A percentile compares a stretch with the other conserved stretches of the same genome.
Conservation (phyloP, 495 filamentous ascomycete species). For the Neurospora discreta region DNA sequence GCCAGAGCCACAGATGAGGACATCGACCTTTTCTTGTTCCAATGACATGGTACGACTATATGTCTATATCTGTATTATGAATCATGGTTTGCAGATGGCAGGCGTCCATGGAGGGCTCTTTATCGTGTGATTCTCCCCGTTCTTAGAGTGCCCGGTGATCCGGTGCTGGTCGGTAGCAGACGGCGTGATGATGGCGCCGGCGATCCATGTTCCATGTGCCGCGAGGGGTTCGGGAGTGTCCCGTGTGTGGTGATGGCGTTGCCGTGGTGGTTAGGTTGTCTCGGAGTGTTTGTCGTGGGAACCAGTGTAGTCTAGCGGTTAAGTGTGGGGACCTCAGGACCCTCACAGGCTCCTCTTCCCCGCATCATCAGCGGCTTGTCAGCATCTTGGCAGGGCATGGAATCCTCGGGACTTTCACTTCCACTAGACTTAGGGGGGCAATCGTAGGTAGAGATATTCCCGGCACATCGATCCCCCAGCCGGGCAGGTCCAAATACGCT, state of each 20-base stretch:
- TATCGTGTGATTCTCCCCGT: not conserved
- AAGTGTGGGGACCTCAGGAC: not conserved
- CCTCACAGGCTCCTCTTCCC: conserved; percentile 1
- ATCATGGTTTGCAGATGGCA: not conserved
- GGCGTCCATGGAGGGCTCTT: not conserved
- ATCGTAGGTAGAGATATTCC: too few relatives aligned
- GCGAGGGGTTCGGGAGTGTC: not conserved
- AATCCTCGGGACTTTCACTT: not conserved
- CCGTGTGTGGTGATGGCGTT: not conserved
- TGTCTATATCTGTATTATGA: not conserved
- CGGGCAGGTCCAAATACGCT: too few relatives aligned
- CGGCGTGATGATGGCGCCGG: not conserved
- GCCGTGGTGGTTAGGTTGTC: not conserved
- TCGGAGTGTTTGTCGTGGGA: not conserved
- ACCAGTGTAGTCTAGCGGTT: not conserved
- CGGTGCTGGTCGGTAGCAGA: not conserved
- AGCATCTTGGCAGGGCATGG: not conserved
- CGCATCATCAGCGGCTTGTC: conserved; percentile 1
- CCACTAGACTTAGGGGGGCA: not conserved
- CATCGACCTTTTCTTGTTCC: conserved; percentile 29
- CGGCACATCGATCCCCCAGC: too few relatives aligned
- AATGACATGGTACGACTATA: conserved; percentile 1
- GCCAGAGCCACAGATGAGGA: conserved; percentile 57
- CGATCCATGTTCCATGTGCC: not conserved
- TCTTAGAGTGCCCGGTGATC: not conserved